These are phyloP conservation scores for Sugiyamaella lignohabitans DNA, from an alignment of 805 yeast genomes.

Conservation along the genomic window DNA sequence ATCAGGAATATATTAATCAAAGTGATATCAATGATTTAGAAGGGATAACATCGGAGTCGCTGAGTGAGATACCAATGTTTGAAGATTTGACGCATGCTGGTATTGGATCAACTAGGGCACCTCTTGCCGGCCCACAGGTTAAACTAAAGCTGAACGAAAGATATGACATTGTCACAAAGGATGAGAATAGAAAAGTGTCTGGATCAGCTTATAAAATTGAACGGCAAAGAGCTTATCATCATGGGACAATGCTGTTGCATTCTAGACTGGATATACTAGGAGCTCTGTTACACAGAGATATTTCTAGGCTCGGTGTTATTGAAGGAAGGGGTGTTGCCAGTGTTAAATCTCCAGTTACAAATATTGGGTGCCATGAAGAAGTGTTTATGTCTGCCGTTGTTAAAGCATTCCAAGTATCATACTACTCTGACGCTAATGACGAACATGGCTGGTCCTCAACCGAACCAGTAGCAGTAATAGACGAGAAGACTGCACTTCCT, in stretches of 20 bases:
- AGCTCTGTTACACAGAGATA: constrained; percentile 49
- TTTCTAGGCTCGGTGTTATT: constrained; percentile 36
- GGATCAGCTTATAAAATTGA: constrained; percentile 92
- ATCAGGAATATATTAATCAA: neutral
- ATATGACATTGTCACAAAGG: constrained; percentile 64
- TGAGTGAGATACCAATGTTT: neutral
- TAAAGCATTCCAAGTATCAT: constrained; percentile 36
- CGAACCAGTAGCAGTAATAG: constrained; percentile 4
- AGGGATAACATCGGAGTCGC: too few relatives aligned
- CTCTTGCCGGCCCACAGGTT: constrained; percentile 15
- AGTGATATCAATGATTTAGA: neutral
- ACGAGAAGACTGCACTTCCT: constrained; percentile 12
- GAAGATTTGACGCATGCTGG: neutral
- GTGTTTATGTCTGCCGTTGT: constrained; percentile 43
- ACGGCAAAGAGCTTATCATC: constrained; percentile 79
- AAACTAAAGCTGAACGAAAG: constrained; percentile 54
- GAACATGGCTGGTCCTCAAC: neutral
- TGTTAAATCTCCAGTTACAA: constrained; percentile 73
- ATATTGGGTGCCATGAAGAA: constrained; percentile 43
- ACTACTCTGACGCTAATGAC: constrained; percentile 14
- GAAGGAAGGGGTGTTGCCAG: constrained; percentile 58
- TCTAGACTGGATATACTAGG: constrained; percentile 57
- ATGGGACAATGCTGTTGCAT: constrained; percentile 85
- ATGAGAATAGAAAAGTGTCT: constrained; percentile 52
- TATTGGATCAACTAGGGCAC: constrained; percentile 2